Base-by-base conservation (phyloP, 1,284 basidiomycete genomes). In the Cerrena zonata region DNA sequence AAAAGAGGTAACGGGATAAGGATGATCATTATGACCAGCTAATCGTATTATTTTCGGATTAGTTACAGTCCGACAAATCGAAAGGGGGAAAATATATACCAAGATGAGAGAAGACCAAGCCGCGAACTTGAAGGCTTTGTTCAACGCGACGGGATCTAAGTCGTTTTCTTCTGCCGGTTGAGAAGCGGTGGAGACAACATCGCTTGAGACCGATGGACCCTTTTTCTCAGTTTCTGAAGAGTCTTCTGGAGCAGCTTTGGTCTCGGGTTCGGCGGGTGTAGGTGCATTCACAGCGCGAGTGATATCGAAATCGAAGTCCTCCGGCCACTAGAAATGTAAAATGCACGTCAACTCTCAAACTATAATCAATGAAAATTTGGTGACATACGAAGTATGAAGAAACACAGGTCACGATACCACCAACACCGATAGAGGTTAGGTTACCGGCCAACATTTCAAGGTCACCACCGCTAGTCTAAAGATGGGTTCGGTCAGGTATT, bases 361-460 rank as follows among this genome's bases (percentile, higher is more conserved):
- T 39, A 42, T 39, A 44, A 5, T 45, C 5, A 7, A 30, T 18
- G 24, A 27, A 7, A 37, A 37, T 26, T 45, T 23, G 24, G 10
- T 27, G 37, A 38, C 80, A 54, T 59, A 84, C 82, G 42, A 89
- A 68, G 41, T 81, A 65, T 0, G 89, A 89, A 39, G 77, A 72
- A 0, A 69, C 72, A 24, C 84, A 70, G 0, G 89, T 79, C 58
- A 96, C 73, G 52, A 96, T 84, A 1, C 78, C 88, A 5, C 91
- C 89, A 21, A 90, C 76, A 19, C 83, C 84, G 58, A 97, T 90
- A 0, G 91, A 85, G 1, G 89, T 86, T 12, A 95, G 70, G 68
- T 95, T 94, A 4, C 93, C 92, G 0, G 91, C 85, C 15, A 95
- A 75, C 86, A 89, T 89, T 61, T 87, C 84, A 45, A 83, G 84